Evolutionary conservation across 768 basidiomycete species (phyloP).

Genomic region (Porpolomopsis calyptriformis): DNA sequence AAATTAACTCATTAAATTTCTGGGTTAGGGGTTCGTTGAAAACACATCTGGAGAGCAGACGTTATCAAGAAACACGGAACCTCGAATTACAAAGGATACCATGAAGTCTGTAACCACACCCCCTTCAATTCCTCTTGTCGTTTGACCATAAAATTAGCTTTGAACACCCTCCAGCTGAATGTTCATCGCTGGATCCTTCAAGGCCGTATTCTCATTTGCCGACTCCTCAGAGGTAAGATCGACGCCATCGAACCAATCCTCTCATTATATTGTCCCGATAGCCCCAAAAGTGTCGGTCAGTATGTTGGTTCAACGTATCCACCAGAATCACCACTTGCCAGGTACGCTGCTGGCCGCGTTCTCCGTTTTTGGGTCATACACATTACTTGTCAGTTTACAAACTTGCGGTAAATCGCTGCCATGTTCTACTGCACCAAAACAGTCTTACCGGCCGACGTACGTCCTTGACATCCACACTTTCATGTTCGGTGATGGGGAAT

Average conservation of each 20-base stretch:
- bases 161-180: too few species aligned
- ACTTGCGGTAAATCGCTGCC: slow-evolving; percentile 8
- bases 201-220: slow-evolving; percentile 25
- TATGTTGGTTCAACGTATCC: slow-evolving; percentile 17
- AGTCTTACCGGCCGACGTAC: slow-evolving; percentile 12
- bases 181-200: too few species aligned
- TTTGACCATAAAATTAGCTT: background rate
- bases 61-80: too few species aligned
- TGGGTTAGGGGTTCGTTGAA: too few species aligned
- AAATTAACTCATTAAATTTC: too few species aligned
- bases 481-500: too few species aligned
- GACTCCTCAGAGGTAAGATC: slow-evolving; percentile 26
- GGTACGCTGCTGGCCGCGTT: slow-evolving; percentile 10
- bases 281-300: slow-evolving; percentile 21
- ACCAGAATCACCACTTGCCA: slow-evolving; percentile 21
- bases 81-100: too few species aligned
- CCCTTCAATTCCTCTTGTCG: background rate
- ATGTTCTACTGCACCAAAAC: slow-evolving; percentile 10
- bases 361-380: background rate
- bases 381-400: slow-evolving; percentile 10
- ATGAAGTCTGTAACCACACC: too few species aligned
- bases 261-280: slow-evolving; percentile 5
- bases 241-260: background rate
- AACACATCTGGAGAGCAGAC: too few species aligned
- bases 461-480: slow-evolving; percentile 7